Base-by-base conservation (phyloP, 257 asterid genomes). In the Solanum arcanum region DNA sequence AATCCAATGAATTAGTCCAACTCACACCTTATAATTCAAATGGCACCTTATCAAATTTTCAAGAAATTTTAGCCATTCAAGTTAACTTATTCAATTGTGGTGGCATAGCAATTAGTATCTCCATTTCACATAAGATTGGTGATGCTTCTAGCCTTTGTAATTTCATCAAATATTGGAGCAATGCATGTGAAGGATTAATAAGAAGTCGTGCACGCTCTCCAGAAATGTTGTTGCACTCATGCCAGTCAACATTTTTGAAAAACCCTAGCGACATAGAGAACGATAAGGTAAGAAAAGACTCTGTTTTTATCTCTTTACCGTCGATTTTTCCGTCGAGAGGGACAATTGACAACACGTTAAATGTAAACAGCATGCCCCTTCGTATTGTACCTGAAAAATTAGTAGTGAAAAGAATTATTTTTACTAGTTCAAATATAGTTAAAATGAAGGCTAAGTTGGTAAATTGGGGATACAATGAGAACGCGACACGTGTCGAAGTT, bases 121-220 rank as follows among this genome's bases (percentile, higher is more conserved):
- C 95, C 89, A 84, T 91, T 23, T 91, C 94, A 6, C 95, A 93
- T 86, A 84, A 92, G 83, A 84, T 95, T 31, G 94, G 89, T 14
- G 96, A 95, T 39, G 93, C 87, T 6, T 83, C 74, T 74, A 89
- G 90, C 1, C 92, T 94, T 77, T 83, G 91, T 20, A 84, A 90
- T 2, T 95, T 95, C 87, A 86, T 92, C 46, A 91, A 86, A 68
- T 60, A 41, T 9, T 95, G 98, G 97, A 10, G 90, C 90, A 4
- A 77, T 29, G 76, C 76, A 25, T 44, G 87, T 3, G 21, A 86
- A 25, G 56, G 20, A 25, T 81, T 18, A 64, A 56, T n/a, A 64
- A 56, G 47, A 83, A 33, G 49, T 46, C 27, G 25, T 9, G 5
- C 3, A 16, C 1, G 4, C 41, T 49, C 35, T 78, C 25, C 77